Evolutionary conservation across 768 basidiomycete genomes (phyloP), one percentile per base, ranked within the genome.

Genomic region (Auriscalpium microsporum): DNA sequence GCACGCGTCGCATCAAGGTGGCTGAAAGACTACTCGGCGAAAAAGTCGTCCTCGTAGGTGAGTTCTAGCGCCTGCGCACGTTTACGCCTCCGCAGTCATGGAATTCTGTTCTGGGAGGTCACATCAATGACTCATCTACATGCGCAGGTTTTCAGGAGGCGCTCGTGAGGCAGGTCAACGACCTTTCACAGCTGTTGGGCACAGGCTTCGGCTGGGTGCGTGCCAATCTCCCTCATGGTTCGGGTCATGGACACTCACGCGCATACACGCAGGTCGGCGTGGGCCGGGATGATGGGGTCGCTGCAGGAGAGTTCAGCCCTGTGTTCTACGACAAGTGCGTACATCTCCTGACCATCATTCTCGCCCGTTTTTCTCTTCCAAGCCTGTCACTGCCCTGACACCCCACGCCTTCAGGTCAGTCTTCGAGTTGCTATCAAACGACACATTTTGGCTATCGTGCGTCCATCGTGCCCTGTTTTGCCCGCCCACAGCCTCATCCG

Each of bases 391-490:
- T 3, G 35, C 38, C 34, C 40, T 52, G 35, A 45, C 46, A 38
- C 23, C 8, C 21, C 21, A 21, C 45, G 21, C 38, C 13, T 56
- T 16, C 21, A 71, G 73, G 55, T 64, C 68, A 1, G 67, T 68
- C 37, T 60, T 79, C 45, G 66, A 64, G 9, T 67, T 78, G 8
- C 59, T 74, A 19, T 65, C 67, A 1, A 72, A 71, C 52, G 79
- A 80, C 59, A 75, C 73, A 10, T 82, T 82, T 64, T 82, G 80
- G 80, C 71, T 79, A 36, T 80, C 80, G 77, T 78, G 64, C 57
- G 76, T 66, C 21, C 28, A 13, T n/a, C 4, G n/a, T 23, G 11
- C 14, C 10, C n/a, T 52, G 10, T 19, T 17, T 8, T 50, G 14
- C n/a, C 21, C 35, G 38, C 21, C 17, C 33, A 45, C 8, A 46